phyloP scores from a whole-genome alignment of 1,284 basidiomycete species.

The Mycena citricolor region DNA sequence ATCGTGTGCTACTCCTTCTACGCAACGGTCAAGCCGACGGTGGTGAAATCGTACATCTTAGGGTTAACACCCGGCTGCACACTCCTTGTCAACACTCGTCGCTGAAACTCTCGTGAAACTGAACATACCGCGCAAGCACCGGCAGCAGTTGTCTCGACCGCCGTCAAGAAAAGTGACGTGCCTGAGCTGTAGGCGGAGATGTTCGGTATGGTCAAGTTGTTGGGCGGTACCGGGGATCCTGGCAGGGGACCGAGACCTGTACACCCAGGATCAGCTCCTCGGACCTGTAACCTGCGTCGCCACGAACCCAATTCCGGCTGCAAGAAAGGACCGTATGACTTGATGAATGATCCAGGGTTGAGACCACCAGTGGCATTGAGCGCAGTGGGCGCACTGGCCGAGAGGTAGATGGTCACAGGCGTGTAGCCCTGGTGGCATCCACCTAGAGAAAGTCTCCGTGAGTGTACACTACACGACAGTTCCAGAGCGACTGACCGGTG shows the following conservation, averaged over 20 bases:
- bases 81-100: too few species aligned
- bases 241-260: not conserved
- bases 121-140: conserved; percentile 9
- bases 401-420: conserved; percentile 11
- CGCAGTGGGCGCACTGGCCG: conserved; percentile 1
- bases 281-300: too few species aligned
- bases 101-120: too few species aligned
- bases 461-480: too few species aligned
- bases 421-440: conserved; percentile 15
- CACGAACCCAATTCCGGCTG: conserved; percentile 7
- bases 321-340: conserved; percentile 7
- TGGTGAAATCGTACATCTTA: too few species aligned
- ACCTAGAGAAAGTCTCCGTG: too few species aligned
- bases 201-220: conserved; percentile 5
- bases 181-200: conserved; percentile 3
- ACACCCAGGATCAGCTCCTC: not conserved
- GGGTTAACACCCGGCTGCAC: too few species aligned
- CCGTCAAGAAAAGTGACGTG: not conserved
- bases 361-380: conserved; percentile 7
- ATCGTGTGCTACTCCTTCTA: too few species aligned
- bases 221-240: conserved; percentile 1
- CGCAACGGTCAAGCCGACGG: too few species aligned
- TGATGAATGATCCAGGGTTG: conserved; percentile 2
- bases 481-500: too few species aligned
- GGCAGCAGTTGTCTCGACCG: conserved; percentile 1